Evolutionary conservation across 352 stramenopile genomes (phyloP).

Genomic region (Phytophthora vignae): DNA sequence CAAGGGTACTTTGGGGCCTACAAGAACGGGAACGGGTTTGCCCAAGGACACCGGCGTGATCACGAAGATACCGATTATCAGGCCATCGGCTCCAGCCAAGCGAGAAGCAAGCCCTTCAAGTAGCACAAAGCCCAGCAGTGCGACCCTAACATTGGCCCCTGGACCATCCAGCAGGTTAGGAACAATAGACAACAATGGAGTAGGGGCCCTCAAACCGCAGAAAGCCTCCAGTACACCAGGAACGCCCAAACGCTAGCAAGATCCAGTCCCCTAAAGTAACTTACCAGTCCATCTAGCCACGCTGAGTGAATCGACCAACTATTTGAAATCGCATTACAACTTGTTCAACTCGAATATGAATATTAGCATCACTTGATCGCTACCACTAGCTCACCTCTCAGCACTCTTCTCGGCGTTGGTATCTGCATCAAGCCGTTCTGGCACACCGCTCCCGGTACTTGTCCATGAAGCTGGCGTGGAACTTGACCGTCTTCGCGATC

Average conservation of each 20-base stretch:
- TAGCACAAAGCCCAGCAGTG: slow-evolving; percentile 53
- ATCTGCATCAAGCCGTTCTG: slow-evolving; percentile 1
- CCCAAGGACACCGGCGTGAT: slow-evolving; percentile 57
- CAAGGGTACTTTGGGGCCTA: slow-evolving; percentile 47
- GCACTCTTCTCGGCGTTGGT: background rate
- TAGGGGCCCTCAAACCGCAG: slow-evolving; percentile 28
- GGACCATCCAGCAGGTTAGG: slow-evolving; percentile 40
- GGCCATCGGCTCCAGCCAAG: slow-evolving; percentile 71
- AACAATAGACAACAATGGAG: slow-evolving; percentile 41
- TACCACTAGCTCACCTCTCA: background rate
- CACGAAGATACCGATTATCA: slow-evolving; percentile 84
- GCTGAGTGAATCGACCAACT: slow-evolving; percentile 14
- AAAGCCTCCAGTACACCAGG: slow-evolving; percentile 28
- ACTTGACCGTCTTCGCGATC: slow-evolving; percentile 94
- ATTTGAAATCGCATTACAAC: slow-evolving; percentile 15
- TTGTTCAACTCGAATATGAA: background rate
- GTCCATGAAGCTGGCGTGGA: slow-evolving; percentile 96
- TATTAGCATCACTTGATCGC: slow-evolving; percentile 4
- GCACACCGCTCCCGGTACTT: slow-evolving; percentile 81
- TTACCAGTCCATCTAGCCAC: slow-evolving; percentile 23
- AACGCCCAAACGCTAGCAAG: slow-evolving; percentile 36
- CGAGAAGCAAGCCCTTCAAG: slow-evolving; percentile 69
- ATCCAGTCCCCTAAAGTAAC: slow-evolving; percentile 10
- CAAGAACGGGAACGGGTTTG: slow-evolving; percentile 44
- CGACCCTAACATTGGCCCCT: slow-evolving; percentile 25